These are phyloP conservation scores for Boletales sp. DNA, from an alignment of 768 basidiomycete species.

Conservation along the genomic window DNA sequence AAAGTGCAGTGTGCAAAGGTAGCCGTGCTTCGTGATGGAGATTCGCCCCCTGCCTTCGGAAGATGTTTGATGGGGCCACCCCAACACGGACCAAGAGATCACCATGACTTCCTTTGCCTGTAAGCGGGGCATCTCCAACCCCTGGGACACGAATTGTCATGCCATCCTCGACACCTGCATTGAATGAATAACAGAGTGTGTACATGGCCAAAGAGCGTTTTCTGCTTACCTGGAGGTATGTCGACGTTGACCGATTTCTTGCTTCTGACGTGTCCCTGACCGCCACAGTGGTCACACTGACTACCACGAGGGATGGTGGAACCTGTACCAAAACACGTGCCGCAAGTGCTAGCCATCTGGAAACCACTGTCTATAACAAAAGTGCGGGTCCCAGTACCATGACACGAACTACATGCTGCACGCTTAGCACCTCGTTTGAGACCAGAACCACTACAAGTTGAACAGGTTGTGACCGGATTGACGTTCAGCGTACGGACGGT, in stretches of 20 bases:
- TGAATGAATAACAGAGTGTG: constrained; percentile 7
- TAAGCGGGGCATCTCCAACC: constrained; percentile 80
- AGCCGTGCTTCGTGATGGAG: constrained; percentile 87
- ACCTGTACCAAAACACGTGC: constrained; percentile 77
- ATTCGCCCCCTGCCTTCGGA: constrained; percentile 88
- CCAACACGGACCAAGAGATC: constrained; percentile 86
- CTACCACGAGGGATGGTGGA: constrained; percentile 72
- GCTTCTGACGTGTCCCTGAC: constrained; percentile 83
- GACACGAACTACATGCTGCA: constrained; percentile 73
- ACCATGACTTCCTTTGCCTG: constrained; percentile 73
- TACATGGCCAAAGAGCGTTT: neutral
- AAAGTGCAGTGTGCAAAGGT: constrained; percentile 84
- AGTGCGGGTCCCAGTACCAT: constrained; percentile 83
- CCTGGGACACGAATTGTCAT: constrained; percentile 83
- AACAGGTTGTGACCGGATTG: constrained; percentile 80
- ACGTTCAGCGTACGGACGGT: constrained; percentile 69
- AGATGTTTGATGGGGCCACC: constrained; percentile 79
- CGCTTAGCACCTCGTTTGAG: constrained; percentile 84
- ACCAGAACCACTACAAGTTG: constrained; percentile 81
- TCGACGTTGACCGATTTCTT: constrained; percentile 76
- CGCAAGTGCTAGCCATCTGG: constrained; percentile 94
- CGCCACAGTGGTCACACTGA: constrained; percentile 77
- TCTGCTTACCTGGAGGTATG: constrained; percentile 74
- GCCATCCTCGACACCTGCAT: constrained; percentile 86
- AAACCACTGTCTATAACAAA: constrained; percentile 92